Conservation (phyloP, 495 filamentous ascomycete genomes). For the Endocarpon pusillum region DNA sequence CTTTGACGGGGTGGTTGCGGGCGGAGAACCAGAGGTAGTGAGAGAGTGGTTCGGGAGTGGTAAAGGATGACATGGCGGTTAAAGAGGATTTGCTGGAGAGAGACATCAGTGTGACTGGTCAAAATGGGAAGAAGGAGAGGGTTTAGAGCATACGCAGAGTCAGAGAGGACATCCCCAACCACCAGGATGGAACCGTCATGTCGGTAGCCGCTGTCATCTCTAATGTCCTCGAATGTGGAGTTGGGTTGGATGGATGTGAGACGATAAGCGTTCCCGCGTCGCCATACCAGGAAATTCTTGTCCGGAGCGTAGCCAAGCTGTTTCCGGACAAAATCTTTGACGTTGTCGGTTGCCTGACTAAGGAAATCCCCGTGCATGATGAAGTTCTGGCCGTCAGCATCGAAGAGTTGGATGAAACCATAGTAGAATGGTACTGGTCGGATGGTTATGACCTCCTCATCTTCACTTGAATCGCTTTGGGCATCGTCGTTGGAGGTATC, state of each 20-base stretch:
- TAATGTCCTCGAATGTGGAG: background rate
- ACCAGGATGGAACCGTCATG: background rate
- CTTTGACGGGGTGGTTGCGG: constrained; percentile 26
- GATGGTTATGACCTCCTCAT: constrained; percentile 6
- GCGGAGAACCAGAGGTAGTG: constrained; percentile 28
- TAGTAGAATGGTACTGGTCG: constrained; percentile 20
- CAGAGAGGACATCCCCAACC: background rate
- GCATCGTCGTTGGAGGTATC: too few relatives aligned
- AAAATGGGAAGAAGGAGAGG: background rate
- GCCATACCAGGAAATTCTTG: constrained; percentile 30
- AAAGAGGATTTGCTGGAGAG: constrained; percentile 8
- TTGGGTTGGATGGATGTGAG: background rate
- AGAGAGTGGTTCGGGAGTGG: constrained; percentile 28
- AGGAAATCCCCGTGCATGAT: constrained; percentile 37
- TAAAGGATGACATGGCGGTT: constrained; percentile 23
- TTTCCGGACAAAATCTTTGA: constrained; percentile 25
- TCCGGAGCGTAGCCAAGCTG: constrained; percentile 21
- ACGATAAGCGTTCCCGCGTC: constrained; percentile 17
- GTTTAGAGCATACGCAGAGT: background rate
- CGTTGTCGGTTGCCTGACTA: constrained; percentile 25
- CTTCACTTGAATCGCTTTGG: constrained; percentile 11
- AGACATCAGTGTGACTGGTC: background rate
- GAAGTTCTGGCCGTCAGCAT: constrained; percentile 26
- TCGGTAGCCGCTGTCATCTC: background rate
- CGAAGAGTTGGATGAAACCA: constrained; percentile 35